These are phyloP conservation scores for Neurospora sp. DNA, from an alignment of 495 filamentous ascomycete genomes.

Conservation along the genomic window DNA sequence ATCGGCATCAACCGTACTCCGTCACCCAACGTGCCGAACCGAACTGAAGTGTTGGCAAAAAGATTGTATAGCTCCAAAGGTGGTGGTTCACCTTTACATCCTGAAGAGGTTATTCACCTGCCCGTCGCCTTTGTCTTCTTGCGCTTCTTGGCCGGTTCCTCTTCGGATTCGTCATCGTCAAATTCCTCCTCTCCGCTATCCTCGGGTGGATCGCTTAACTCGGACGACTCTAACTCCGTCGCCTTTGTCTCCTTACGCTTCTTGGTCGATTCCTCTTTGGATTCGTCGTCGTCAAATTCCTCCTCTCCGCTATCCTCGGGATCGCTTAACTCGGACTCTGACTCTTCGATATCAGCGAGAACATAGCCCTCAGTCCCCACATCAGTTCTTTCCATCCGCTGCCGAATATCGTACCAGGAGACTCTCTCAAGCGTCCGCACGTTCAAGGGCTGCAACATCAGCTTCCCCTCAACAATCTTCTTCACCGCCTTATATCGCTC, in stretches of 20 bases:
- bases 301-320: conserved; percentile 8
- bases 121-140: no score
- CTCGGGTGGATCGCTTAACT: no score
- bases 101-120: no score
- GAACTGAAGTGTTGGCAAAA: not conserved
- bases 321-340: conserved; percentile 10
- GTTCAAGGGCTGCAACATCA: conserved; percentile 14
- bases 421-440: conserved; percentile 10
- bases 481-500: conserved; percentile 9
- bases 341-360: conserved; percentile 4
- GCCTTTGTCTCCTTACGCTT: conserved; percentile 25
- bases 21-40: not conserved
- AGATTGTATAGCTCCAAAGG: no score
- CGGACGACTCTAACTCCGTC: not conserved
- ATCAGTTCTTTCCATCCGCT: conserved; percentile 3
- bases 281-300: not conserved
- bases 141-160: no score
- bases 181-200: no score
- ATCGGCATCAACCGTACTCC: not conserved
- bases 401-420: not conserved
- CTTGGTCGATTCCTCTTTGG: conserved; percentile 10
- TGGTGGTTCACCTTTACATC: no score
- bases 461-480: conserved; percentile 6
- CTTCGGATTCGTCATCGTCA: no score
- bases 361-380: conserved; percentile 12